These are phyloP conservation scores for Puya raimondii DNA, from an alignment of 176 grass and related monocot species.

Conservation along the genomic window DNA sequence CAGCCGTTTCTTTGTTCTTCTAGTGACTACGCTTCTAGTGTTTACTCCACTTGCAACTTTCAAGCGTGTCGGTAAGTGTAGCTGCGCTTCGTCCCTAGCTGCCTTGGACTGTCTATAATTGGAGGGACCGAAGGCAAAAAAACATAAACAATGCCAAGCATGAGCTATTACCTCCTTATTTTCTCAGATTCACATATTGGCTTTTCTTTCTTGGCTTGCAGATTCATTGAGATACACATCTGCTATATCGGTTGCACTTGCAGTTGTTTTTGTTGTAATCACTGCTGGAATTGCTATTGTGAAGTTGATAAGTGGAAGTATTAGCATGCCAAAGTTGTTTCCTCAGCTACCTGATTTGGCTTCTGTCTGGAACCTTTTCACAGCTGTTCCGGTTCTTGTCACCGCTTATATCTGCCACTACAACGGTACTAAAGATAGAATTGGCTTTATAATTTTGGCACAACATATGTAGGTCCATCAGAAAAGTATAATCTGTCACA, in stretches of 20 bases:
- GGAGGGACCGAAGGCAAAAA: too few relatives aligned
- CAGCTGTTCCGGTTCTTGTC: conserved; percentile 81
- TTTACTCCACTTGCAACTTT: conserved; percentile 81
- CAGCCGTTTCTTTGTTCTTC: conserved; percentile 61
- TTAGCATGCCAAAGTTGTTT: conserved; percentile 87
- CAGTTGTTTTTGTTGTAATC: conserved; percentile 77
- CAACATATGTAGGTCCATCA: not conserved
- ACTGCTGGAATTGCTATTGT: conserved; percentile 90
- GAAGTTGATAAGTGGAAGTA: conserved; percentile 60
- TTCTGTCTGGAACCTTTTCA: conserved; percentile 93
- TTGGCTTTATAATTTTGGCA: not conserved
- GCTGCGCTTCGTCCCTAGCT: not conserved
- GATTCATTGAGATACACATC: conserved; percentile 94
- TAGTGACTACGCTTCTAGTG: conserved; percentile 44
- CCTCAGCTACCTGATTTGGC: conserved; percentile 56
- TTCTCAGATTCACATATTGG: not conserved
- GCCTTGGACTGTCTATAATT: too few relatives aligned
- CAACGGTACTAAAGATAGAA: conserved; percentile 43
- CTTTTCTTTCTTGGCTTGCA: conserved; percentile 32
- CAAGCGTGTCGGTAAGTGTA: conserved; percentile 66
- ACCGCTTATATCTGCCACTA: conserved; percentile 95
- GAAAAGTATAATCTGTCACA: not conserved
- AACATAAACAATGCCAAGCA: too few relatives aligned
- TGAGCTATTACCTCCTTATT: too few relatives aligned
- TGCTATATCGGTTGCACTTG: conserved; percentile 76